These are phyloP conservation scores for Rehmannia glutinosa DNA, from an alignment of 257 asterid species.

Conservation along the genomic window DNA sequence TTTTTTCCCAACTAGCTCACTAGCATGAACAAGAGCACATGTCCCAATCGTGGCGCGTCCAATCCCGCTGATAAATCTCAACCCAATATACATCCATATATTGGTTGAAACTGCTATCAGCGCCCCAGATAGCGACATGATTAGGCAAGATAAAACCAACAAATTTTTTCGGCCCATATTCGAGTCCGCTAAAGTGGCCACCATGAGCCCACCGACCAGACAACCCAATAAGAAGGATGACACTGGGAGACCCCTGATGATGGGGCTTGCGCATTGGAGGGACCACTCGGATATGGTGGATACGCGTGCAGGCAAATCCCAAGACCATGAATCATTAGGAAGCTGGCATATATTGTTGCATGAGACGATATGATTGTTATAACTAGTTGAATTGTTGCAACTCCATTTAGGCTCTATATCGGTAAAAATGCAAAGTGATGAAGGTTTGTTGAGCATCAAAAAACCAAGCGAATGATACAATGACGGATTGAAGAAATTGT, in stretches of 20 bases:
- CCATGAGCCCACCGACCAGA: constrained; percentile 37
- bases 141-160: constrained; percentile 33
- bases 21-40: constrained; percentile 36
- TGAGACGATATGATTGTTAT: not conserved
- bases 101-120: constrained; percentile 33
- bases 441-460: constrained; percentile 53
- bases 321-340: constrained; percentile 33
- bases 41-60: constrained; percentile 41
- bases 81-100: constrained; percentile 41
- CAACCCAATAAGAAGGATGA: constrained; percentile 49
- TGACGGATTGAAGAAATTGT: constrained; percentile 31
- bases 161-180: constrained; percentile 43
- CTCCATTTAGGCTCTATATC: constrained; percentile 45
- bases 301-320: constrained; percentile 34
- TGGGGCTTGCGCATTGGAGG: constrained; percentile 27
- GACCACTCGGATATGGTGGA: not conserved
- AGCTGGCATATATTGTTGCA: constrained; percentile 20
- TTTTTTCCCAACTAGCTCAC: constrained; percentile 42
- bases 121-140: constrained; percentile 33
- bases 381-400: no score
- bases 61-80: constrained; percentile 36
- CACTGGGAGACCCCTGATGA: constrained; percentile 40
- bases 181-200: constrained; percentile 36
- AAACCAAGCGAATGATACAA: constrained; percentile 37
- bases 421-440: constrained; percentile 36